Evolutionary conservation across 177 flowering plant species (phyloP).

Genomic region (Vitis hybrid): DNA sequence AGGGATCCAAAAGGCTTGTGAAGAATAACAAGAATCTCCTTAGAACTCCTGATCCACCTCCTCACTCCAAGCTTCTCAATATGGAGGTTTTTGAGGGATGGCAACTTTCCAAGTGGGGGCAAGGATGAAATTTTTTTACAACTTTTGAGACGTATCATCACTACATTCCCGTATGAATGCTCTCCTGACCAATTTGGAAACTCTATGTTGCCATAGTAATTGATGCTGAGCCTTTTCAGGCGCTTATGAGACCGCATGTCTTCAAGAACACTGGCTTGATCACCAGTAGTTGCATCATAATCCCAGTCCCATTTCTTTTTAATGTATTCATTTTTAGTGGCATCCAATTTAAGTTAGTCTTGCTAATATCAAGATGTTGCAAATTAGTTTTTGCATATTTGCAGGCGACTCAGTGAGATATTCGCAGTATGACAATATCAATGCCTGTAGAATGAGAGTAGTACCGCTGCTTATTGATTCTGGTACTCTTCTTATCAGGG

Average conservation of each 20-base stretch:
- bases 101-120: conserved; percentile 22
- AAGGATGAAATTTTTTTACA: conserved; percentile 11
- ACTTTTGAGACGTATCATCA: not conserved
- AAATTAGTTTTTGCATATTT: conserved; percentile 11
- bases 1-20: conserved; percentile 11
- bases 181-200: conserved; percentile 22
- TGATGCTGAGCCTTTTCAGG: conserved; percentile 10
- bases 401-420: conserved; percentile 18
- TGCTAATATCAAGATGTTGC: conserved; percentile 12
- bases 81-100: conserved; percentile 6
- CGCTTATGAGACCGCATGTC: conserved; percentile 9
- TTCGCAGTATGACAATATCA: conserved; percentile 20
- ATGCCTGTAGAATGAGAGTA: conserved; percentile 33
- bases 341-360: conserved; percentile 9
- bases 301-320: conserved; percentile 13
- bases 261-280: conserved; percentile 5
- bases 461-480: conserved; percentile 7
- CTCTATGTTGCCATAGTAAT: conserved; percentile 7
- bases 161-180: conserved; percentile 9
- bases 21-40: not conserved
- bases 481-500: conserved; percentile 20
- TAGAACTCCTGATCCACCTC: conserved; percentile 16
- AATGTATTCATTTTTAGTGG: conserved; percentile 12
- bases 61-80: conserved; percentile 1
- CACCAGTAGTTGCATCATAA: not conserved